These are phyloP conservation scores for Aphanomyces astaci DNA, from an alignment of 352 stramenopile genomes.

Conservation along the genomic window DNA sequence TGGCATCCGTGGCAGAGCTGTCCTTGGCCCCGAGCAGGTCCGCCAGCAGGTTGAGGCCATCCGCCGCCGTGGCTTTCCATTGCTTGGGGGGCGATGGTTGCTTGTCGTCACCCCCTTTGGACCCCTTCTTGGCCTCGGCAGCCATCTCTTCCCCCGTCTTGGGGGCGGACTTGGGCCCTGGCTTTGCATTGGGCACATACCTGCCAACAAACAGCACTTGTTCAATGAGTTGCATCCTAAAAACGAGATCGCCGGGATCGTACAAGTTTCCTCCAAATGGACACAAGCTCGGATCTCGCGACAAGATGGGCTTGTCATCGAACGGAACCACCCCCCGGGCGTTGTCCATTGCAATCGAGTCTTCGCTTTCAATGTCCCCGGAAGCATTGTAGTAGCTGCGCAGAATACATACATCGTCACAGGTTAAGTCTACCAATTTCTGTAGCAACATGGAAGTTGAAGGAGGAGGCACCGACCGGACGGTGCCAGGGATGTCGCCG, in stretches of 20 bases:
- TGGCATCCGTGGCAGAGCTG: slow-evolving; percentile 36
- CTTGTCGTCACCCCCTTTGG: slow-evolving; percentile 33
- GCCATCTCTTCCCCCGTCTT: slow-evolving; percentile 43
- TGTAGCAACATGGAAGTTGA: background rate
- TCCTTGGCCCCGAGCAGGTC: slow-evolving; percentile 63
- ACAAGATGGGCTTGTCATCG: slow-evolving; percentile 42
- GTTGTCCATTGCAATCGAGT: slow-evolving; percentile 52
- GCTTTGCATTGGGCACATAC: slow-evolving; percentile 54
- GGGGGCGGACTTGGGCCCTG: slow-evolving; percentile 22
- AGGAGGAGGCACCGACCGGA: slow-evolving; percentile 35
- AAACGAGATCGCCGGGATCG: background rate
- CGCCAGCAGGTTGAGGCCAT: slow-evolving; percentile 81
- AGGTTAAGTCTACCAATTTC: too few relatives aligned
- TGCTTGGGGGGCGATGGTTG: slow-evolving; percentile 41
- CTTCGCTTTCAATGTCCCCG: slow-evolving; percentile 46
- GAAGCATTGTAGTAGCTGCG: slow-evolving; percentile 12
- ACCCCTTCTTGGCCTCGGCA: slow-evolving; percentile 45
- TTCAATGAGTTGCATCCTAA: background rate
- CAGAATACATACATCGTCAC: too few relatives aligned
- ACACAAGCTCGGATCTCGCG: slow-evolving; percentile 47
- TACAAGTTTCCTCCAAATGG: slow-evolving; percentile 81
- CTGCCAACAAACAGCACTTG: too few relatives aligned
- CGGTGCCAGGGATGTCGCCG: slow-evolving; percentile 52
- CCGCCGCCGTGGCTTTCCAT: slow-evolving; percentile 66
- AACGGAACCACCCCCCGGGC: slow-evolving; percentile 43